Base-by-base conservation (phyloP, 352 stramenopile genomes). In the Globisporangium emineosum region DNA sequence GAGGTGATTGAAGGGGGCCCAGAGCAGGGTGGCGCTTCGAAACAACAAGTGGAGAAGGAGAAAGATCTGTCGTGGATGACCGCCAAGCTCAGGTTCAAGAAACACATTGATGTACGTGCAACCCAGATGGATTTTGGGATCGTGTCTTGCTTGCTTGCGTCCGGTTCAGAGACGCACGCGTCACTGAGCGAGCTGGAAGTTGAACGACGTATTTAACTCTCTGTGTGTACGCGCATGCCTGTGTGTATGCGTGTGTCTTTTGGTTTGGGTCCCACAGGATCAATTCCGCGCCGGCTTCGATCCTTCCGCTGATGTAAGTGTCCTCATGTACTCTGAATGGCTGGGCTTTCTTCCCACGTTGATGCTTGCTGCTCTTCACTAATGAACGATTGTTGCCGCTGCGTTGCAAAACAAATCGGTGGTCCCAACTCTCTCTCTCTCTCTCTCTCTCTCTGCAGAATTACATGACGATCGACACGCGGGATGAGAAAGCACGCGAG, bases 51-150 rank as follows among this genome's bases (percentile, higher is more conserved):
- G 69, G 68, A 60, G 12, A 75, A 75, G 40, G 42, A 62, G n/a
- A 69, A 78, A 5, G 81, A 88, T 61, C 76, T 75, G 37, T 90
- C 83, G 13, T 96, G 88, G 88, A 92, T 93, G 81, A 81, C 77
- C 1, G 80, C 83, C n/a, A 91, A 94, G 68, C 79, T 96, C 51
- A 92, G 92, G 72, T 94, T 94, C 69, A 91, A 89, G 64, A 94
- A 94, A 55, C 88, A 96, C 68, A 93, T 94, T 33, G 88, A 96
- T 62, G 88, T 94, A 79, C 42, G 67, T 68, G 19, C 25, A 0
- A 0, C 37, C 15, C 17, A 12, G 2, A 3, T 15, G 1, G n/a
- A 21, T 37, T n/a, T 40, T 17, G 32, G 15, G n/a, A 23, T 40
- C 17, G 15, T 50, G 21, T 50, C 29, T 43, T n/a, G 35, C 13